A percentile compares a stretch with the other conserved stretches of the same genome.
Conservation (phyloP, 2,329 filamentous ascomycete species). For the Monilinia fructicola region DNA sequence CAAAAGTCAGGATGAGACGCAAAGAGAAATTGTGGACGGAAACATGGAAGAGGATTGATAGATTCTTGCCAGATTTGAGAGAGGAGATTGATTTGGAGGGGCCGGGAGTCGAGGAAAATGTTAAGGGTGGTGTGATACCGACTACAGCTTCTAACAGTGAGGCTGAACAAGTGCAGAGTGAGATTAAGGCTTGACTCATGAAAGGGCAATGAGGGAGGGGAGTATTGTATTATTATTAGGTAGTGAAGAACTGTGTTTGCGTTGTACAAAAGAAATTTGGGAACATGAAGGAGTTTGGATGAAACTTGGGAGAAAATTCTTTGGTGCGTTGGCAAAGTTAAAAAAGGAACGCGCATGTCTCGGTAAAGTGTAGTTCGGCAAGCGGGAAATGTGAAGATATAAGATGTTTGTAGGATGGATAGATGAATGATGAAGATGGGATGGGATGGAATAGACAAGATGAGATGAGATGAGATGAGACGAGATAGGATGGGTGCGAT, state of each 20-base stretch:
- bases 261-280: constrained; percentile 9
- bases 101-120: neutral
- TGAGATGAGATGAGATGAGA: too few species aligned
- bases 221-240: constrained; percentile 12
- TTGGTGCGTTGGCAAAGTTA: neutral
- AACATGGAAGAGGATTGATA: constrained; percentile 65
- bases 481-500: too few species aligned
- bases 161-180: neutral
- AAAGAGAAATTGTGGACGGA: constrained; percentile 61
- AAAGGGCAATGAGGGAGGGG: neutral
- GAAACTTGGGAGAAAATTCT: neutral
- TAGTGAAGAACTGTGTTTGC: neutral
- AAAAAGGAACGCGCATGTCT: neutral
- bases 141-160: neutral
- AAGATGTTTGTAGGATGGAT: too few species aligned
- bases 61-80: constrained; percentile 61
- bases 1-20: constrained; percentile 56
- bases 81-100: constrained; percentile 55
- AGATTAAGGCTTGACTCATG: neutral
- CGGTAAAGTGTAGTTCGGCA: neutral
- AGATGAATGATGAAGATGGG: too few species aligned
- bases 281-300: constrained; percentile 1
- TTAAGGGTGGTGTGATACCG: neutral
- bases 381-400: neutral
- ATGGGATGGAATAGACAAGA: too few species aligned